Evolutionary conservation across 73 alveolate species (phyloP), one percentile per base, ranked within the genome.

Genomic region (Diophrys appendiculata): DNA sequence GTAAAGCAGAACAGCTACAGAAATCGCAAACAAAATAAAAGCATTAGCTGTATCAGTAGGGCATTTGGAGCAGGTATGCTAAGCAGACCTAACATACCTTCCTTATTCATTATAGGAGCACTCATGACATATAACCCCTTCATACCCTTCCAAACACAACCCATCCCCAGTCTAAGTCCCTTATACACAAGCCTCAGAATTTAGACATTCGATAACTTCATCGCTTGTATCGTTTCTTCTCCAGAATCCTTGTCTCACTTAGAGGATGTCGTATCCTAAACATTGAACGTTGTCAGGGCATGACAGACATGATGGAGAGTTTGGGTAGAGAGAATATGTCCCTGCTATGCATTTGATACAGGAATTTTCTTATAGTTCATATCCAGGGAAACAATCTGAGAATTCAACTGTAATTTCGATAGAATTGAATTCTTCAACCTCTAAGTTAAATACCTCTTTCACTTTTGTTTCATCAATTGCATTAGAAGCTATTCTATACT

Each of bases 161-260:
- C 34, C n/a, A n/a, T n/a, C 65, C n/a, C 23, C 30, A 22, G n/a
- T 34, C 2, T 13, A 24, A 33, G 13, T 33, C 5, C 81, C 81
- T 73, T 71, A 69, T 29, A 75, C 68, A 33, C 81, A 73, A n/a
- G 81, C 81, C 14, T 52, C 69, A 8, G 24, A 1, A 28, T 73
- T 52, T 33, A 73, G 26, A 3, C 81, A 73, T 25, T 23, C 53
- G 3, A 52, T 52, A 24, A 73, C 53, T 24, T 33, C 25, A 43
- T 24, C 35, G 1, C 72, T 52, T 28, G 34, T 52, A 1, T 33
- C 29, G 11, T 69, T 73, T 27, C 54, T 52, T 3, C 81, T 43
- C 81, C 81, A 73, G 29, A 24, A 73, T 1, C 81, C 81, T 5
- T 29, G 1, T 1, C 53, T 33, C 0, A 73, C 81, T 28, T 52